Evolutionary conservation across 2,329 filamentous ascomycete species (phyloP).

Genomic region (Fusarium circinatum): DNA sequence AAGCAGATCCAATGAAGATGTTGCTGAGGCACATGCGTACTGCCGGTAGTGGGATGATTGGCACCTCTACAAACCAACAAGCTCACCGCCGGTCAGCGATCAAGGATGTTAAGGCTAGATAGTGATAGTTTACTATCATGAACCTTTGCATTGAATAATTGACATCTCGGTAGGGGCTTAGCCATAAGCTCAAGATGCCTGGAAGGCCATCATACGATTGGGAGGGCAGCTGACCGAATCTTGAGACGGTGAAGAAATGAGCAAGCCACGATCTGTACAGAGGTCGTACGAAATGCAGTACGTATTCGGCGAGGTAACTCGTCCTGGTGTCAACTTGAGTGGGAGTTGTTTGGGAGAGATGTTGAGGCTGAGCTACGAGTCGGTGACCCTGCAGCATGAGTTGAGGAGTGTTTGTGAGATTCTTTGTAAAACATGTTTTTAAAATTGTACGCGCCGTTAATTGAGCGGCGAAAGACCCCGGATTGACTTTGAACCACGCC

Average conservation of each 20-base stretch:
- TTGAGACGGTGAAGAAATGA: conserved; percentile 39
- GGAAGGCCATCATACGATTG: conserved; percentile 39
- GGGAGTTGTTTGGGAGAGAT: neutral
- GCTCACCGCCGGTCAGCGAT: conserved; percentile 39
- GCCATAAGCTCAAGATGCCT: conserved; percentile 9
- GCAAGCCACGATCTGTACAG: conserved; percentile 34
- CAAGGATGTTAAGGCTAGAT: conserved; percentile 17
- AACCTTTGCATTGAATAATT: conserved; percentile 13
- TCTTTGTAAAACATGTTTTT: neutral
- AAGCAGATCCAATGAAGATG: conserved; percentile 28
- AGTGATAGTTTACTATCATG: neutral
- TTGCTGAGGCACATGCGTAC: conserved; percentile 22
- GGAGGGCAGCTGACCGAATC: conserved; percentile 36
- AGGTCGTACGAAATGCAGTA: conserved; percentile 38
- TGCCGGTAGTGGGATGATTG: conserved; percentile 38
- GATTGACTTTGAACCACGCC: neutral
- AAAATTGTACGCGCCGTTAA: neutral
- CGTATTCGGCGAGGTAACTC: conserved; percentile 20
- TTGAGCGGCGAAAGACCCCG: neutral
- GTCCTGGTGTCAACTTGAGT: neutral
- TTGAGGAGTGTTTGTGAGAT: neutral
- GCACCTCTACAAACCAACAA: conserved; percentile 16
- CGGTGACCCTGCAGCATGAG: neutral
- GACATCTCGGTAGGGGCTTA: conserved; percentile 10
- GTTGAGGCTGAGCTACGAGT: conserved; percentile 12